These are phyloP conservation scores for Xylariales sp. DNA, from an alignment of 2,329 filamentous ascomycete species.

Conservation along the genomic window DNA sequence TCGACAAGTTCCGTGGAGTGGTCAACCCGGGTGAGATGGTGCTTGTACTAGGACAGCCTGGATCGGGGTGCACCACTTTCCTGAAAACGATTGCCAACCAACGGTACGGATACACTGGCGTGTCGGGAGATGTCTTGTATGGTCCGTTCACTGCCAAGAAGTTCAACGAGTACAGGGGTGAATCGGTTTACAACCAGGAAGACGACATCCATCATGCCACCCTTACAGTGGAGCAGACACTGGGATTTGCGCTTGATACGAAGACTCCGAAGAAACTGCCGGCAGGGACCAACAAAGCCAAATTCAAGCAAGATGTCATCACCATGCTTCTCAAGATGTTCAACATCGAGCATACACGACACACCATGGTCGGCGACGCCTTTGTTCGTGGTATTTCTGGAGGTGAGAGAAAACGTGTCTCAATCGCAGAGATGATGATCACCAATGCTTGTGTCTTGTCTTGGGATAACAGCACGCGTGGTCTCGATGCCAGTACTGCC, in stretches of 20 bases:
- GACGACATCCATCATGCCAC: slow-evolving; percentile 84
- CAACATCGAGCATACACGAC: slow-evolving; percentile 82
- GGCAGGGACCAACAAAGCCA: slow-evolving; percentile 63
- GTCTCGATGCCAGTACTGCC: slow-evolving; percentile 63
- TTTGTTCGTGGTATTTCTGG: slow-evolving; percentile 78
- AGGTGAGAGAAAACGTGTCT: slow-evolving; percentile 74
- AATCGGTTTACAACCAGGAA: slow-evolving; percentile 82
- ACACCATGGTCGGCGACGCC: slow-evolving; percentile 79
- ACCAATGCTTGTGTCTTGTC: slow-evolving; percentile 66
- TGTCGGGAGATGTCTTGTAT: slow-evolving; percentile 68
- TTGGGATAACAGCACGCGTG: slow-evolving; percentile 72
- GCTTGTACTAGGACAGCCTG: slow-evolving; percentile 73
- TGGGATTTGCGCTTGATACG: slow-evolving; percentile 78
- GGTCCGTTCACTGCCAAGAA: slow-evolving; percentile 67
- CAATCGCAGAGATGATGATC: slow-evolving; percentile 78
- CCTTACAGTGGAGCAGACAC: slow-evolving; percentile 80
- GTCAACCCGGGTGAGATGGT: slow-evolving; percentile 84
- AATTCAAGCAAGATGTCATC: slow-evolving; percentile 74
- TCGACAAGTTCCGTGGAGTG: slow-evolving; percentile 67
- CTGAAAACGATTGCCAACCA: slow-evolving; percentile 66
- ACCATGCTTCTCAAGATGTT: slow-evolving; percentile 81
- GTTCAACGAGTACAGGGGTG: slow-evolving; percentile 72
- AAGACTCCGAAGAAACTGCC: slow-evolving; percentile 81
- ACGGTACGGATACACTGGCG: slow-evolving; percentile 48
- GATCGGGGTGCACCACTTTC: slow-evolving; percentile 67